Percentiles rank a stretch among this genome's conserved stretches.
phyloP scores from a whole-genome alignment of 2,329 filamentous ascomycete genomes.

The Coniochaeta sp. region DNA sequence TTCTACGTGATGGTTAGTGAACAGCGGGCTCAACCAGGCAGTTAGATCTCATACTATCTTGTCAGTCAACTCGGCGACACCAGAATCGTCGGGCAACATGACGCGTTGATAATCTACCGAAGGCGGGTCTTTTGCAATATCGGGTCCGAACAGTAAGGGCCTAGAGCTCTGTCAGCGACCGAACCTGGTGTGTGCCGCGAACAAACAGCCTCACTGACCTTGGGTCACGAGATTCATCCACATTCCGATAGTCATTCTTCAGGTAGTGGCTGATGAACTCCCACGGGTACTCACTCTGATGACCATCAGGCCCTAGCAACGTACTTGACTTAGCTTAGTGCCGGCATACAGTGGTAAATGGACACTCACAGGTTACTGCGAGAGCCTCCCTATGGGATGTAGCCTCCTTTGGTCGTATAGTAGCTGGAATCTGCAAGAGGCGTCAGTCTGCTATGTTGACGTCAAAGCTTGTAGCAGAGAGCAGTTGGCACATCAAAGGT shows the following conservation, averaged over 20 bases:
- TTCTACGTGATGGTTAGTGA: constrained; percentile 37
- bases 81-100: constrained; percentile 39
- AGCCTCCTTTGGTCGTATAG: constrained; percentile 29
- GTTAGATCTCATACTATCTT: constrained; percentile 46
- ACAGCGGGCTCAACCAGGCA: neutral
- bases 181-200: neutral
- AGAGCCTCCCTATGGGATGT: constrained; percentile 13
- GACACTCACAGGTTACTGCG: constrained; percentile 33
- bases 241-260: constrained; percentile 24
- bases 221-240: constrained; percentile 17
- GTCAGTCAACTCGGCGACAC: constrained; percentile 54
- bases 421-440: constrained; percentile 32
- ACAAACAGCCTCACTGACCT: constrained; percentile 6
- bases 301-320: constrained; percentile 54
- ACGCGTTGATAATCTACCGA: constrained; percentile 52
- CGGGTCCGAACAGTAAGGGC: constrained; percentile 19
- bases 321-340: neutral
- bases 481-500: constrained; percentile 52
- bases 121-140: constrained; percentile 41
- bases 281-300: constrained; percentile 61
- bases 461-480: neutral
- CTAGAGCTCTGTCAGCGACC: constrained; percentile 5
- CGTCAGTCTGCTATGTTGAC: neutral
- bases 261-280: constrained; percentile 49
- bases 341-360: neutral